Evolutionary conservation across 495 filamentous ascomycete genomes (phyloP), one percentile per base, ranked within the genome.

Genomic region (Amphirosellinia nigrospora): DNA sequence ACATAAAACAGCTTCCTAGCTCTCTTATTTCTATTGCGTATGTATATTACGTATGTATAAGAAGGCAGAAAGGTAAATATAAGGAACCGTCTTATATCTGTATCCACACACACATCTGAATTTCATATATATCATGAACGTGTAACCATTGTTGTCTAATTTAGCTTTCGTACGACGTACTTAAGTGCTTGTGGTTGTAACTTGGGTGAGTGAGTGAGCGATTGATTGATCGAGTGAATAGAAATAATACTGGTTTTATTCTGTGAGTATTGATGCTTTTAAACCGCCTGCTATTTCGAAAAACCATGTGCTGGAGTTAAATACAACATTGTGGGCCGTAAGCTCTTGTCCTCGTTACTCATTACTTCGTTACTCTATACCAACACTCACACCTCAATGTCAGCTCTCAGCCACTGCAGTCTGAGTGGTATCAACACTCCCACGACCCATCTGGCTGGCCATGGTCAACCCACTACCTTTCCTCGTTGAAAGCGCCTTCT

Each of bases 381-480:
- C 36, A 15, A 38, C 48, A 52, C 21, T 26, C 48, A 8, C 3
- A 32, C 30, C 30, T 21, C 23, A 34, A 19, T 6, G 5, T 64
- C 28, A 48, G 11, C 43, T 48, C 50, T 26, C 46, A 23, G 21
- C 8, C 34, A 53, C 63, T 21, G 46, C 45, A 16, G 63, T 65
- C 43, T 45, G 60, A 6, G 45, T 26, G 0, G 71, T 69, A 50
- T 77, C 74, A 28, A 73, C 48, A 53, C 77, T 80, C 69, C 78
- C 71, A 13, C 71, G 73, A 50, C 75, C 78, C 78, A 83, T 84
- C 76, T 81, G 75, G n/a, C 73, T 68, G 6, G 79, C 83, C 78
- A 84, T 75, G 15, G 75, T 84, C 60, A 79, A 45, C 19, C 83
- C 83, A 0, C 77, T 81, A 19, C 83, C 83, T 71, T 87, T 87